Evolutionary conservation across 176 grass and related monocot genomes (phyloP).

Genomic region (Carex kokanica): DNA sequence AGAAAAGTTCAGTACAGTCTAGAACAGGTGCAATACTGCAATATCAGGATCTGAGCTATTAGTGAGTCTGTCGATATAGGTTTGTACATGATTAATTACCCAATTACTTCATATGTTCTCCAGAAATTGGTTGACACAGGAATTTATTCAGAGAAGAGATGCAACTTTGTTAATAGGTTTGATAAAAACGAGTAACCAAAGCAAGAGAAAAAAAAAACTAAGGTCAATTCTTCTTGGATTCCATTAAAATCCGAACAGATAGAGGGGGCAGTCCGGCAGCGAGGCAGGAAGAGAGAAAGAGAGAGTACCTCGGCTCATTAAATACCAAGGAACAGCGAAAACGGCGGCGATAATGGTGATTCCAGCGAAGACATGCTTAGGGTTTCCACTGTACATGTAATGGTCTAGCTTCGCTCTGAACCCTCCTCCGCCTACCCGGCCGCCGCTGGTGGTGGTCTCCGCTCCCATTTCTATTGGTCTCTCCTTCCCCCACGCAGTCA

Average conservation of each 20-base stretch:
- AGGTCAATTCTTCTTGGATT: neutral
- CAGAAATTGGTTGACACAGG: neutral
- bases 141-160: neutral
- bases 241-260: neutral
- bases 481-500: neutral
- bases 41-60: neutral
- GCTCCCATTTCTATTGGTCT: conserved; percentile 27
- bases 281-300: neutral
- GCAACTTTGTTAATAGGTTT: neutral
- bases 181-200: neutral
- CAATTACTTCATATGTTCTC: neutral
- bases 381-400: conserved; percentile 84
- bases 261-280: neutral
- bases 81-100: neutral
- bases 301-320: conserved; percentile 66
- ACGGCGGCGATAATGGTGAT: conserved; percentile 61
- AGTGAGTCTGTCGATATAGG: neutral
- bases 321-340: conserved; percentile 77
- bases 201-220: neutral
- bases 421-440: conserved; percentile 26
- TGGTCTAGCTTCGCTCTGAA: conserved; percentile 60
- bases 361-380: conserved; percentile 87
- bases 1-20: neutral
- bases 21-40: neutral
- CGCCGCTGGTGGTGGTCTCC: conserved; percentile 25